Base-by-base conservation (phyloP, 768 basidiomycete genomes). In the Tulasnella sp. region DNA sequence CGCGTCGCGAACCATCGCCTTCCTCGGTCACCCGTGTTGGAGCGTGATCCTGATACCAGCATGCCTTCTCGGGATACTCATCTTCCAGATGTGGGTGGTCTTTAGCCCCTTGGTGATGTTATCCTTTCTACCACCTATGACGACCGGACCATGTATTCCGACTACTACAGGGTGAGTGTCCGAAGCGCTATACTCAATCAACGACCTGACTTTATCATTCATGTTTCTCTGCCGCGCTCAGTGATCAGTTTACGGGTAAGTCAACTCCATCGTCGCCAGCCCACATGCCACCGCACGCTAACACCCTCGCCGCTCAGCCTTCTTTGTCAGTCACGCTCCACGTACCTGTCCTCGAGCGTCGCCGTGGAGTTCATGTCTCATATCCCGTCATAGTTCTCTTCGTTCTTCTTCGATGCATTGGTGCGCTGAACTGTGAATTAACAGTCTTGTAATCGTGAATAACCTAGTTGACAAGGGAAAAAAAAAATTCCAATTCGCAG, bases 61-160 rank as follows among this genome's bases (percentile, higher is more conserved):
- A 21, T 56, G 54, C 54, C 54, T 56, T 42, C 4, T 43, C 17
- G 34, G 38, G 21, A 30, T 48, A 19, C 19, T 30, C n/a, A 46
- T 46, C 25, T 59, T 49, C 17, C 57, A 59, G 21, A 49, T 31
- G 7, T 59, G 57, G 57, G 57, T 59, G 21, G 49, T 59, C 17
- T 59, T 59, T 46, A 25, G 31, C 31, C 57, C 57, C 0, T 49
- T 59, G 57, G 11, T 34, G 7, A 44, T 59, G 45, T 19, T 59
- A 7, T 46, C 57, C 1, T 59, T 59, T 46, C 4, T 59, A 19
- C 25, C 57, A 15, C 25, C 10, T 17, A 29, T 22, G n/a, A 51
- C 45, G 4, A 24, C 2, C 5, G 57, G 57, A n/a, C 45, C 46
- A 2, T 59, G 57, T 31, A 9, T 59, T 9, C 57, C 57, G 3